These are phyloP conservation scores for Periconia sp. DNA, from an alignment of 2,329 filamentous ascomycete genomes.

Conservation along the genomic window DNA sequence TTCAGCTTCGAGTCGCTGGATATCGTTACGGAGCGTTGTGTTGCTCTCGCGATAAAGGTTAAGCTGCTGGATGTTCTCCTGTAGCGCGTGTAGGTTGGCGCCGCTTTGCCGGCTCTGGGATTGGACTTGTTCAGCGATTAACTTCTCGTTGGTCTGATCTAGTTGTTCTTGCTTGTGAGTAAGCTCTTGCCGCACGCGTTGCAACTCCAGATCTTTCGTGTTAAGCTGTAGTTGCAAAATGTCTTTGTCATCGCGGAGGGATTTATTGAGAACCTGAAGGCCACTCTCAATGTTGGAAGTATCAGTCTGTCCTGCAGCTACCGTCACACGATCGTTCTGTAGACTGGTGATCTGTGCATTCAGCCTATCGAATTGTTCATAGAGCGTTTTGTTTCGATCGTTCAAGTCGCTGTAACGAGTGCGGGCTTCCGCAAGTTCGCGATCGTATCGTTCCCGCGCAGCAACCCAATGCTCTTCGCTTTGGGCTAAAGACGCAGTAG, in stretches of 20 bases:
- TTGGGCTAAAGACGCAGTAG: slow-evolving; percentile 77
- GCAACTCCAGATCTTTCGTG: slow-evolving; percentile 83
- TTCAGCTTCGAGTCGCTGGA: slow-evolving; percentile 76
- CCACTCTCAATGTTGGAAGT: slow-evolving; percentile 66
- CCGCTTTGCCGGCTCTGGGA: slow-evolving; percentile 75
- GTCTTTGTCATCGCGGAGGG: slow-evolving; percentile 93
- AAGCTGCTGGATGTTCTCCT: slow-evolving; percentile 93
- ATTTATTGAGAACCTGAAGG: slow-evolving; percentile 88
- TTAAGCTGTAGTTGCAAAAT: slow-evolving; percentile 97
- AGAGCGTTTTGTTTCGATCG: slow-evolving; percentile 87
- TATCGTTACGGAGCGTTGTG: slow-evolving; percentile 85
- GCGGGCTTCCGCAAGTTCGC: slow-evolving; percentile 80
- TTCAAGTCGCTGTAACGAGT: slow-evolving; percentile 82
- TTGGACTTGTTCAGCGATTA: slow-evolving; percentile 84
- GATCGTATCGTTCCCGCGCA: slow-evolving; percentile 78
- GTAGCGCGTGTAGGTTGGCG: slow-evolving; percentile 84
- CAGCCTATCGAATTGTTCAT: slow-evolving; percentile 86
- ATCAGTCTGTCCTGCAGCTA: slow-evolving; percentile 59
- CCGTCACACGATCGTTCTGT: slow-evolving; percentile 72
- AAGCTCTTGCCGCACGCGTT: slow-evolving; percentile 87
- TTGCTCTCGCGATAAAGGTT: slow-evolving; percentile 97
- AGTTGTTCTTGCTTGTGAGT: slow-evolving; percentile 86
- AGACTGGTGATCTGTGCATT: slow-evolving; percentile 78
- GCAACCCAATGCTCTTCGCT: slow-evolving; percentile 90
- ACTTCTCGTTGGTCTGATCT: slow-evolving; percentile 85